These are phyloP conservation scores for Podospora didyma DNA, from an alignment of 495 filamentous ascomycete genomes.

Conservation along the genomic window DNA sequence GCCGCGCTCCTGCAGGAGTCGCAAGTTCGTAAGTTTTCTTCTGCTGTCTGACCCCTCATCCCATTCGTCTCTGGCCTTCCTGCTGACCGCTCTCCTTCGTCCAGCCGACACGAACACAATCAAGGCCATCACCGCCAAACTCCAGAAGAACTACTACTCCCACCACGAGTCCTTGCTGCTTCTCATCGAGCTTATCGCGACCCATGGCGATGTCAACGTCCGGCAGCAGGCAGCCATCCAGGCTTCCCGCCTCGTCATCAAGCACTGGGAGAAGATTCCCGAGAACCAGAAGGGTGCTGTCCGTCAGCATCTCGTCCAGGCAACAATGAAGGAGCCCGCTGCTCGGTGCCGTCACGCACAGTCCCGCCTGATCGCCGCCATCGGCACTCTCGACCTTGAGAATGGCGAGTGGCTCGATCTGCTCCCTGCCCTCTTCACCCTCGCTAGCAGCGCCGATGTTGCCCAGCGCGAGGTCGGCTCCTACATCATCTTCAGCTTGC, in stretches of 20 bases:
- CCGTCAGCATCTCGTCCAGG: conserved; percentile 74
- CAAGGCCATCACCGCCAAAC: conserved; percentile 82
- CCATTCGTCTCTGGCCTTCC: conserved; percentile 22
- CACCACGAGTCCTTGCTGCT: conserved; percentile 76
- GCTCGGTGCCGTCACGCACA: conserved; percentile 76
- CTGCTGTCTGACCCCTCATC: neutral
- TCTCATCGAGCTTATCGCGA: conserved; percentile 79
- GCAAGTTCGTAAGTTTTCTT: conserved; percentile 60
- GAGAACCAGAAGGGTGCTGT: conserved; percentile 64
- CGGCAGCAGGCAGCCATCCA: conserved; percentile 90
- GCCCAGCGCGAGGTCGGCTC: conserved; percentile 83
- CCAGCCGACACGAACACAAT: conserved; percentile 74
- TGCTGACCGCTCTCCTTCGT: conserved; percentile 29
- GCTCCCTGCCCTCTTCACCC: conserved; percentile 67
- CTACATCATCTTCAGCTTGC: conserved; percentile 86
- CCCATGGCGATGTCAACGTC: conserved; percentile 64
- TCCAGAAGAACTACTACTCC: conserved; percentile 88
- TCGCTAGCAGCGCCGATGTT: conserved; percentile 64
- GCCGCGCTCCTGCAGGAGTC: conserved; percentile 70
- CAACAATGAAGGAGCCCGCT: conserved; percentile 71
- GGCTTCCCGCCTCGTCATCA: conserved; percentile 71
- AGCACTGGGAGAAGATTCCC: conserved; percentile 74
- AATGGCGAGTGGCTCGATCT: conserved; percentile 85
- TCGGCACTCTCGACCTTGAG: conserved; percentile 81
- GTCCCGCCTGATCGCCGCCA: conserved; percentile 79